phyloP scores from a whole-genome alignment of 768 basidiomycete species.

The Serendipita sp. region DNA sequence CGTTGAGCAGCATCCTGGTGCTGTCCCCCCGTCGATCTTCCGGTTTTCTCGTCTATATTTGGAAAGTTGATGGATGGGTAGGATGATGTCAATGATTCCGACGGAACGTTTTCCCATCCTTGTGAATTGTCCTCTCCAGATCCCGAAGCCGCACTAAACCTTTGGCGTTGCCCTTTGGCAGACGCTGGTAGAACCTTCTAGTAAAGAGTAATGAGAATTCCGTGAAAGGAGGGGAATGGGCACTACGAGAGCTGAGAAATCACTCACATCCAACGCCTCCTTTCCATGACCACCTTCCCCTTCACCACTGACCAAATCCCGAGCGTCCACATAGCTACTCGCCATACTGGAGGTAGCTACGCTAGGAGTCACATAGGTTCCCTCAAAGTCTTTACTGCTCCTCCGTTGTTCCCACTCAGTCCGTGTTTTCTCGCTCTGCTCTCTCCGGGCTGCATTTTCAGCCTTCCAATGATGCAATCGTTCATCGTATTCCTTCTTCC shows the following conservation, averaged over 20 bases:
- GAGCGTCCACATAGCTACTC: slow-evolving; percentile 23
- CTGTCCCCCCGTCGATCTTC: slow-evolving; percentile 15
- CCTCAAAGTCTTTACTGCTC: background rate
- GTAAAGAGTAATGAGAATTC: slow-evolving; percentile 10
- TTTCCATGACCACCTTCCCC: slow-evolving; percentile 13
- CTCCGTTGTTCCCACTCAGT: slow-evolving; percentile 5
- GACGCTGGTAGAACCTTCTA: slow-evolving; percentile 3
- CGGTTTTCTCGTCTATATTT: slow-evolving; percentile 21
- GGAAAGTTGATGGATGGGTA: slow-evolving; percentile 70
- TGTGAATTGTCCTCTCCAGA: slow-evolving; percentile 15
- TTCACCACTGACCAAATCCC: slow-evolving; percentile 28
- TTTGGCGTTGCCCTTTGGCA: background rate
- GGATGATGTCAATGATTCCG: slow-evolving; percentile 31
- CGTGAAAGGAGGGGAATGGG: slow-evolving; percentile 7
- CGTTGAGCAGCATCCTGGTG: slow-evolving; percentile 9
- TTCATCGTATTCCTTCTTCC: slow-evolving; percentile 54
- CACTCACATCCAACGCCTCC: slow-evolving; percentile 16
- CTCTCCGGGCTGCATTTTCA: slow-evolving; percentile 51
- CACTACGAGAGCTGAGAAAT: too few species aligned
- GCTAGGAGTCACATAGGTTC: background rate
- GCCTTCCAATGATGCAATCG: slow-evolving; percentile 57
- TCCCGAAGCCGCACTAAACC: slow-evolving; percentile 2
- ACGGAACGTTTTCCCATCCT: slow-evolving; percentile 61
- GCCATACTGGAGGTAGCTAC: background rate
- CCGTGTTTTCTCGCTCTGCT: slow-evolving; percentile 60